Evolutionary conservation across 352 stramenopile genomes (phyloP).

Genomic region (Phytophthora ohioensis): DNA sequence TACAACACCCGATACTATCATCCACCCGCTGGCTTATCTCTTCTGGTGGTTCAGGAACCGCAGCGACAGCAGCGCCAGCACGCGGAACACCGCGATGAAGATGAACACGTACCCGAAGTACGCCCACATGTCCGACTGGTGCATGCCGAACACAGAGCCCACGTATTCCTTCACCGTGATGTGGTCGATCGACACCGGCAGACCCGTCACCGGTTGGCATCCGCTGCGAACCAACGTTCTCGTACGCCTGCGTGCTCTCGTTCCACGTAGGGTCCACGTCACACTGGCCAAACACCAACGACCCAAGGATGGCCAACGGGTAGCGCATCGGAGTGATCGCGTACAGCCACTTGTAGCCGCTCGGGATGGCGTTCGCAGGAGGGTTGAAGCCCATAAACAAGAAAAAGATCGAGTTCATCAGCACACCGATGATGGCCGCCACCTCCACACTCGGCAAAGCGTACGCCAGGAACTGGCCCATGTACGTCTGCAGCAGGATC

Average conservation of each 20-base stretch:
- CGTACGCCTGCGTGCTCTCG: constrained; percentile 29
- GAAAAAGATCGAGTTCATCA: constrained; percentile 41
- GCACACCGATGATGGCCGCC: constrained; percentile 32
- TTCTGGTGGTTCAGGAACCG: constrained; percentile 54
- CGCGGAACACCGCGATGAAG: constrained; percentile 45
- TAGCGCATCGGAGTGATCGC: constrained; percentile 46
- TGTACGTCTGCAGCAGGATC: constrained; percentile 49
- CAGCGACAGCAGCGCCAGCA: constrained; percentile 46
- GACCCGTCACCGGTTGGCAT: constrained; percentile 23
- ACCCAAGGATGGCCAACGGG: constrained; percentile 24
- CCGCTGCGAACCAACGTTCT: constrained; percentile 29
- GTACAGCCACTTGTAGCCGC: constrained; percentile 38
- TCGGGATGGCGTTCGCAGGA: constrained; percentile 31
- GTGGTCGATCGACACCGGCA: constrained; percentile 34
- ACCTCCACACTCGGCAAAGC: constrained; percentile 35
- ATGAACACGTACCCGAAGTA: constrained; percentile 39
- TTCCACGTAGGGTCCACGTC: constrained; percentile 32
- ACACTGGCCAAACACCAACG: constrained; percentile 33
- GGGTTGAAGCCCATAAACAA: constrained; percentile 42
- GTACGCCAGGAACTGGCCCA: constrained; percentile 44
- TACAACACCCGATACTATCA: background rate
- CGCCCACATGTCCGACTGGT: constrained; percentile 24
- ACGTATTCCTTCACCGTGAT: constrained; percentile 48
- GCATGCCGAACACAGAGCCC: constrained; percentile 39
- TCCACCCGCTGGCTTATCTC: constrained; percentile 19